phyloP scores from a whole-genome alignment of 2,329 filamentous ascomycete genomes.

The Scolecobasidium constrictum region DNA sequence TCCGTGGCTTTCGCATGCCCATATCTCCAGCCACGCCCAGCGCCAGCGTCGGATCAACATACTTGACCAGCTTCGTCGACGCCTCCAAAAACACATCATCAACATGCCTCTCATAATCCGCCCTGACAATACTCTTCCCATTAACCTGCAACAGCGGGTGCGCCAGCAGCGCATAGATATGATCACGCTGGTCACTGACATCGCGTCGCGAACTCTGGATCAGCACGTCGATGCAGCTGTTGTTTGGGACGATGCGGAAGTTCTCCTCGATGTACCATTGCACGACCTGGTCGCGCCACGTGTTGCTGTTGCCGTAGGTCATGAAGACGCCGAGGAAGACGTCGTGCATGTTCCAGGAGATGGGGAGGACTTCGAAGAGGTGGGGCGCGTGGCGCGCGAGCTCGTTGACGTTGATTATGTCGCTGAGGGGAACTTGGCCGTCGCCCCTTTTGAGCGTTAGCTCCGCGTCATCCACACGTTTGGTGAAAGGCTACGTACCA shows the following conservation, averaged over 20 bases:
- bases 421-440: slow-evolving; percentile 4
- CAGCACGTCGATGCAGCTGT: slow-evolving; percentile 1
- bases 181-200: slow-evolving; percentile 3
- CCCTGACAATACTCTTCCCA: slow-evolving; percentile 1
- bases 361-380: background rate
- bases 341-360: slow-evolving; percentile 3
- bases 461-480: too few species aligned
- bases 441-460: too few species aligned
- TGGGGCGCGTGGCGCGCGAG: background rate
- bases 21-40: slow-evolving; percentile 1
- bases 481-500: too few species aligned
- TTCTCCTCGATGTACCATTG: background rate
- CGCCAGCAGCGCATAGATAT: slow-evolving; percentile 8
- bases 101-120: slow-evolving; percentile 6
- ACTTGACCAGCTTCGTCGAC: background rate
- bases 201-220: slow-evolving; percentile 2
- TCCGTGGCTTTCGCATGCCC: background rate
- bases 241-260: background rate
- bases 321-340: slow-evolving; percentile 1
- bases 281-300: background rate
- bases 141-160: background rate
- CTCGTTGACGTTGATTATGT: slow-evolving; percentile 7
- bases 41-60: background rate
- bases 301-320: slow-evolving; percentile 1
- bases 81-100: slow-evolving; percentile 7